Base-by-base conservation (phyloP, 73 alveolate species). In the Halteria grandinella region DNA sequence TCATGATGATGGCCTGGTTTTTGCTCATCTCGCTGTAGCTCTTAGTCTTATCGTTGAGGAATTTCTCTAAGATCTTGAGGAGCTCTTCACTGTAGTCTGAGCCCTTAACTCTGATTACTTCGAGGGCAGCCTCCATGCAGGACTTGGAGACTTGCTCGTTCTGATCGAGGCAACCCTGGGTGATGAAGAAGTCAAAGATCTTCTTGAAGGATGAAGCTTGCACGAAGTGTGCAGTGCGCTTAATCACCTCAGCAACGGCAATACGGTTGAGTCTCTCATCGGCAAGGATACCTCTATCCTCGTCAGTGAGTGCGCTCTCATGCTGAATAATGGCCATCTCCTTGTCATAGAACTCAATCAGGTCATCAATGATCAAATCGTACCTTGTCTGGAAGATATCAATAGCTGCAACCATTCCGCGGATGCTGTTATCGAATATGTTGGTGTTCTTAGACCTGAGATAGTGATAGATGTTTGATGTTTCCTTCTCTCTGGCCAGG, bases 41-140 rank as follows among this genome's bases (percentile, higher is more conserved):
- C 51, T 40, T 14, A 49, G 53, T 37, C 2, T 20, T 39, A 23
- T 69, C 83, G 6, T 79, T 62, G 17, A 79, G 34, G 34, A 39
- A 79, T 24, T 44, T 41, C 57, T 87, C 89, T 1, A 87, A 32
- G 25, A 71, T 63, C 33, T 17, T 58, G 17, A 87, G 49, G 18
- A 87, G 58, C 49, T 55, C 75, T 11, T 59, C 89, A 10, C 82
- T 39, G 32, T 52, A 58, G 10, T 51, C 81, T 12, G 80, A 45
- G 0, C 89, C 91, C 43, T 64, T 49, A 23, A 49, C 71, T 24
- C 49, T 43, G 15, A 64, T 80, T 41, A 87, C 51, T 47, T 0
- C 50, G 0, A 71, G 63, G 18, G 88, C 95, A 40, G 95, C 95
- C 18, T 80, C 62, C 71, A 52, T 20, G 62, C 63, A 44, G 0